A percentile compares a stretch with the other conserved stretches of the same genome.
Conservation (phyloP, 1,284 basidiomycete genomes). For the Cryptococcus amylolentus region DNA sequence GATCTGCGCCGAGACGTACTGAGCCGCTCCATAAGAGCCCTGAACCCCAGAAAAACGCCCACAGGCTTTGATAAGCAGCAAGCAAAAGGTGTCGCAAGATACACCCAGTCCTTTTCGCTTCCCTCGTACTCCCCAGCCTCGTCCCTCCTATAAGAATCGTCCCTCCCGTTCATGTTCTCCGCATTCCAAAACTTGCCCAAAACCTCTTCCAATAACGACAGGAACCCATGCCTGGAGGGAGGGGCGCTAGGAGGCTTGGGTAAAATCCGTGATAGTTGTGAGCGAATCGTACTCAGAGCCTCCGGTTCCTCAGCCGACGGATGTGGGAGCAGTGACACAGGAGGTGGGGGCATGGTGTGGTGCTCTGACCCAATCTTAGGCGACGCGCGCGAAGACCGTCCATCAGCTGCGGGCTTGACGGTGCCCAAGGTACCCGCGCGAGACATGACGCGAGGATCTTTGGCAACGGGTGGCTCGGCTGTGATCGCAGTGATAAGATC, state of each 20-base stretch:
- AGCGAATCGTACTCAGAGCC: slow-evolving; percentile 18
- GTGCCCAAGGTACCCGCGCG: background rate
- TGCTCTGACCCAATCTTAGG: background rate
- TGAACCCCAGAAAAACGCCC: slow-evolving; percentile 40
- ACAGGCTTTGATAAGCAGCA: slow-evolving; percentile 39
- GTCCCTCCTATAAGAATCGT: slow-evolving; percentile 15
- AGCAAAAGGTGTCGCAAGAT: slow-evolving; percentile 42
- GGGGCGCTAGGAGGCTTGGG: slow-evolving; percentile 37
- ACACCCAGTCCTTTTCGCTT: slow-evolving; percentile 40
- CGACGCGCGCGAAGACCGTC: background rate
- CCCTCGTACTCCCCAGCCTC: slow-evolving; percentile 10
- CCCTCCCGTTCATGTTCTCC: slow-evolving; percentile 17
- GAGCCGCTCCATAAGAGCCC: slow-evolving; percentile 38
- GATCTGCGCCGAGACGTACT: slow-evolving; percentile 22
- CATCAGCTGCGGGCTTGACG: background rate
- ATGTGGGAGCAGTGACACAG: background rate
- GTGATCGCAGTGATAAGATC: slow-evolving; percentile 43
- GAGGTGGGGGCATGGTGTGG: background rate
- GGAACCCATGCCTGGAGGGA: slow-evolving; percentile 33
- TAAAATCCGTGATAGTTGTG: slow-evolving; percentile 31
- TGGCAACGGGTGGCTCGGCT: slow-evolving; percentile 19
- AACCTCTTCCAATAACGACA: slow-evolving; percentile 40
- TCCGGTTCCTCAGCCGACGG: slow-evolving; percentile 2
- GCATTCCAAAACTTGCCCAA: slow-evolving; percentile 42
- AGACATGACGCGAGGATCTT: background rate